phyloP scores from a whole-genome alignment of 2,329 filamentous ascomycete genomes.

The Geosmithia putterillii region DNA sequence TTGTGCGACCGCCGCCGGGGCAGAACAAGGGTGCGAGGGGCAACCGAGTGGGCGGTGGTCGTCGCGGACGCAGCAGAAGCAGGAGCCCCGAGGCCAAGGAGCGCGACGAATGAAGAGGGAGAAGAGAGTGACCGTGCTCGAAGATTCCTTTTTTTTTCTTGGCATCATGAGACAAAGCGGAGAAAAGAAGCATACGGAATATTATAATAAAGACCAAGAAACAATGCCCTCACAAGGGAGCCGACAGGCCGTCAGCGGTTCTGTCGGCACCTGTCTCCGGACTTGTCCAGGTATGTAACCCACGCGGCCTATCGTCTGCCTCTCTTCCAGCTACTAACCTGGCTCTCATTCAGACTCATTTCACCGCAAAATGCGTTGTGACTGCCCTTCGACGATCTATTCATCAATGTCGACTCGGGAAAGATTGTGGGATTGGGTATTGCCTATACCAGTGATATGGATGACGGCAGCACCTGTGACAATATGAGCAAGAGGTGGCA shows the following conservation, averaged over 20 bases:
- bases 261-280: neutral
- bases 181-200: neutral
- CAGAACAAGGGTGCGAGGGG: constrained; percentile 27
- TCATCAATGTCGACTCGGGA: no score
- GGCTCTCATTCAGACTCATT: no score
- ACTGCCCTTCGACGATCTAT: no score
- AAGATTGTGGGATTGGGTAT: no score
- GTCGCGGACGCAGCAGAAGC: constrained; percentile 35
- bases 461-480: no score
- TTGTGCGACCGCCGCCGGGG: constrained; percentile 64
- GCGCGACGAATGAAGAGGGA: constrained; percentile 8
- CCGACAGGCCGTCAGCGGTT: neutral
- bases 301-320: no score
- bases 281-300: neutral
- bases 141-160: neutral
- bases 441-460: no score
- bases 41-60: constrained; percentile 23
- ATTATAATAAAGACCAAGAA: neutral
- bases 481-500: no score
- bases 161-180: neutral
- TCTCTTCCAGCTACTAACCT: no score
- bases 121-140: neutral
- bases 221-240: neutral
- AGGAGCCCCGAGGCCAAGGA: constrained; percentile 30
- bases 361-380: no score